Base-by-base conservation (phyloP, 164 flowering plant genomes). In the Liriodendron chinense region DNA sequence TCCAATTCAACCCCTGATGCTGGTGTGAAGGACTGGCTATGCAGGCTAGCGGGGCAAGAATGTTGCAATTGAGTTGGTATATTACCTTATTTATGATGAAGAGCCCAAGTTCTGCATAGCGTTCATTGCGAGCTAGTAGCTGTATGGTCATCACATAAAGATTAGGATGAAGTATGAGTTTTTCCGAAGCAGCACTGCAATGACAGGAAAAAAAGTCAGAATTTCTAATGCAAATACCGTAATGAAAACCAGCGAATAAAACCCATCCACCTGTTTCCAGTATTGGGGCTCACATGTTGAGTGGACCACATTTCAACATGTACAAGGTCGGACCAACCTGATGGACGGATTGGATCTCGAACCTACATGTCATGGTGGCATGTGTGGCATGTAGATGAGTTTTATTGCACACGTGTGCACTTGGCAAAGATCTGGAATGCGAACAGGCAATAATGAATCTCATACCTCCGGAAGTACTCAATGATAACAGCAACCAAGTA, bases 401-500 rank as follows among this genome's bases (percentile, higher is more conserved):
- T 34, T 34, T 34, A 34, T 3, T 34, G 43, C 43, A 34, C 43
- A 34, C 43, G 43, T 34, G 43, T 34, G 43, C 43, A 34, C 43
- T 34, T 34, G 5, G 43, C 43, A 34, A 53, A 53, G 71, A 25
- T 18, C 10, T 66, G 69, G 2, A 47, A 69, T n/a, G 21, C 57
- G n/a, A 8, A 47, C 12, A 69, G 25, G 22, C 18, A 43, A 66
- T 28, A 26, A 24, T 43, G 47, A 34, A 70, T 26, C 20, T 22
- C 73, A 70, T 87, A 94, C 99, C 99, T 91, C 71, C 92, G 90
- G 48, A 96, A 87, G 84, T 92, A 94, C 85, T 94, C 97, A 63
- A 91, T 78, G 74, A 94, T 86, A 69, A 94, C 80, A 49, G 95
- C 84, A 76, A 89, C 82, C 83, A 96, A 86, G 82, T 96, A 94